phyloP scores from a whole-genome alignment of 768 basidiomycete species.

The Russula abietina region DNA sequence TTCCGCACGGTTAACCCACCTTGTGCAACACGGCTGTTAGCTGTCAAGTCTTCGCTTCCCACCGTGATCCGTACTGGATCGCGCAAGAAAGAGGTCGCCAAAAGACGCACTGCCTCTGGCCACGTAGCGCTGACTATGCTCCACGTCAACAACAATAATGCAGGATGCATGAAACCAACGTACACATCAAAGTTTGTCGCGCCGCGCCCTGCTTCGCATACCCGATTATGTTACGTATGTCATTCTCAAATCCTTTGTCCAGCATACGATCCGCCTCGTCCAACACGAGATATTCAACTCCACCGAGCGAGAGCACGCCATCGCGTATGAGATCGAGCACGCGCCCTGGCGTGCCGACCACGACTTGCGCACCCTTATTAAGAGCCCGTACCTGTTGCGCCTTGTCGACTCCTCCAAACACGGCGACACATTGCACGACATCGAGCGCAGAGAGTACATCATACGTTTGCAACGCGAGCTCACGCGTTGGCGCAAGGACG shows the following conservation, averaged over 20 bases:
- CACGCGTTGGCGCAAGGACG: conserved; percentile 91
- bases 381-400: conserved; percentile 70
- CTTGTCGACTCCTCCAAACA: conserved; percentile 95
- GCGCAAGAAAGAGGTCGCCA: conserved; percentile 83
- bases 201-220: conserved; percentile 58
- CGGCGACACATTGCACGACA: conserved; percentile 73
- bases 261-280: conserved; percentile 99
- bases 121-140: conserved; percentile 89
- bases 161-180: conserved; percentile 27
- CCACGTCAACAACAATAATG: neutral
- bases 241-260: conserved; percentile 97
- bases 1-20: conserved; percentile 25
- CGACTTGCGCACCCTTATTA: conserved; percentile 57
- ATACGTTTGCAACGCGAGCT: conserved; percentile 93
- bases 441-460: conserved; percentile 73
- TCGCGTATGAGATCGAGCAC: conserved; percentile 89
- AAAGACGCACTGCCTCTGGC: conserved; percentile 87
- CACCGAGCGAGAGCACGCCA: conserved; percentile 78
- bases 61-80: conserved; percentile 88
- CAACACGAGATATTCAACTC: conserved; percentile 85
- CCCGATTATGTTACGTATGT: conserved; percentile 86
- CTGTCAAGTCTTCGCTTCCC: conserved; percentile 90
- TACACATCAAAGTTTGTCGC: conserved; percentile 93
- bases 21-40: conserved; percentile 92
- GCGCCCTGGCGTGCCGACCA: conserved; percentile 94